Evolutionary conservation across 2,329 filamentous ascomycete species (phyloP).

Genomic region (Curvularia hawaiiensis): DNA sequence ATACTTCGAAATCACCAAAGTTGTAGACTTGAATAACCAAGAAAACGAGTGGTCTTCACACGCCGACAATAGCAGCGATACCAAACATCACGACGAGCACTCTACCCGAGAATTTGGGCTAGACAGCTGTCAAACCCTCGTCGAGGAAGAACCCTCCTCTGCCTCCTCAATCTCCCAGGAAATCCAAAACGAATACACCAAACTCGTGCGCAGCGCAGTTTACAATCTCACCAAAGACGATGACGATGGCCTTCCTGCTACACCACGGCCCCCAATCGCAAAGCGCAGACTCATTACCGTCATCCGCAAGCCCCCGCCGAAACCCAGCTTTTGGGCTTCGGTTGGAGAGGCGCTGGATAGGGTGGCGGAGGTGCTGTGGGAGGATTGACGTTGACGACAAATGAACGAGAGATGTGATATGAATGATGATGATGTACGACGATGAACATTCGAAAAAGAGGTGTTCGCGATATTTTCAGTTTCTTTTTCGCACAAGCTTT

Average conservation of each 20-base stretch:
- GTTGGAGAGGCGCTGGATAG: conserved; percentile 30
- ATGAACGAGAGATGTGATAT: background rate
- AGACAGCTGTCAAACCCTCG: conserved; percentile 22
- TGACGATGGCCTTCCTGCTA: background rate
- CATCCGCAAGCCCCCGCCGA: conserved; percentile 19
- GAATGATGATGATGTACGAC: background rate
- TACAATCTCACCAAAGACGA: conserved; percentile 10
- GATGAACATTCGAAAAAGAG: background rate
- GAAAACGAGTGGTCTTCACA: background rate
- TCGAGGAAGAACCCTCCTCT: conserved; percentile 1
- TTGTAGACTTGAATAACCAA: conserved; percentile 1
- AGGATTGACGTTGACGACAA: conserved; percentile 7
- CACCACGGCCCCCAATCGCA: background rate
- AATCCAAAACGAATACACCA: conserved; percentile 11
- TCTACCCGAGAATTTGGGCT: conserved; percentile 13
- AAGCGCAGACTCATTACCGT: conserved; percentile 14
- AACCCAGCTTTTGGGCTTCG: conserved; percentile 28
- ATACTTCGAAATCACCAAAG: conserved; percentile 4
- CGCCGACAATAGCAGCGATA: background rate
- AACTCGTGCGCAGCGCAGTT: conserved; percentile 7
- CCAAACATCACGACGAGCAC: background rate
- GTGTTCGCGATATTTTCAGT: background rate
- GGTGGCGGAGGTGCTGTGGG: conserved; percentile 19
- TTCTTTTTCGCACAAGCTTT: background rate
- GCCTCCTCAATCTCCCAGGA: background rate